Evolutionary conservation across 2,329 filamentous ascomycete species (phyloP).

Genomic region (Dothistroma pini): DNA sequence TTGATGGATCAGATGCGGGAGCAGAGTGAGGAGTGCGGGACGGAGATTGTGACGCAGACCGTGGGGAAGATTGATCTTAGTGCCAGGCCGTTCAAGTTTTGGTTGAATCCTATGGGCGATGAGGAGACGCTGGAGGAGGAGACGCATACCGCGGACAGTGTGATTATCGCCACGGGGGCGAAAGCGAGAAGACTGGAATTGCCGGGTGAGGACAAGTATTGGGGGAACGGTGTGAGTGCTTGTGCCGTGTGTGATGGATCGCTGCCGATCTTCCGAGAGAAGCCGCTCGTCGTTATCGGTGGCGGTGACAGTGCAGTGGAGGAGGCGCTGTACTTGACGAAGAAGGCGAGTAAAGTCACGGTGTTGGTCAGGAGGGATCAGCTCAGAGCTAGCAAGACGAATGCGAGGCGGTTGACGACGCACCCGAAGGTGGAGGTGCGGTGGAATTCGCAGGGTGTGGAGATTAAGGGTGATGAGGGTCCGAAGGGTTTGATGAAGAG

Average conservation of each 20-base stretch:
- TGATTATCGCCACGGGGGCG: slow-evolving; percentile 94
- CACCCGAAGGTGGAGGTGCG: slow-evolving; percentile 88
- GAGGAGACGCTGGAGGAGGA: slow-evolving; percentile 65
- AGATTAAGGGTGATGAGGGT: slow-evolving; percentile 80
- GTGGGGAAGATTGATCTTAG: slow-evolving; percentile 84
- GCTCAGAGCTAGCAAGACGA: slow-evolving; percentile 84
- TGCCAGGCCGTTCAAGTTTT: slow-evolving; percentile 82
- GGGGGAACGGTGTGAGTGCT: slow-evolving; percentile 94
- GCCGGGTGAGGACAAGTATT: slow-evolving; percentile 88
- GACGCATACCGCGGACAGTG: slow-evolving; percentile 77
- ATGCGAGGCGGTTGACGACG: slow-evolving; percentile 76
- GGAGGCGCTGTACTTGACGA: slow-evolving; percentile 95
- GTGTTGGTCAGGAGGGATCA: slow-evolving; percentile 86
- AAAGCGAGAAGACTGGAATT: slow-evolving; percentile 82
- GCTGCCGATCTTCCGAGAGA: slow-evolving; percentile 95
- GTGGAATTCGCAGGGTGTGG: slow-evolving; percentile 76
- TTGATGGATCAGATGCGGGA: slow-evolving; percentile 95
- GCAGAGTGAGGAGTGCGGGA: slow-evolving; percentile 89
- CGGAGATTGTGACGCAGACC: slow-evolving; percentile 88
- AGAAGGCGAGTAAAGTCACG: slow-evolving; percentile 93
- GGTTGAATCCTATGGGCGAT: slow-evolving; percentile 71
- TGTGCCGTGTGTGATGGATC: slow-evolving; percentile 98
- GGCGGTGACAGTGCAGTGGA: slow-evolving; percentile 96
- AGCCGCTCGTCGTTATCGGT: slow-evolving; percentile 91
- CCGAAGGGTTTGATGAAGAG: slow-evolving; percentile 77